phyloP scores from a whole-genome alignment of 31 red algal species.

The Asparagopsis taxiformis region DNA sequence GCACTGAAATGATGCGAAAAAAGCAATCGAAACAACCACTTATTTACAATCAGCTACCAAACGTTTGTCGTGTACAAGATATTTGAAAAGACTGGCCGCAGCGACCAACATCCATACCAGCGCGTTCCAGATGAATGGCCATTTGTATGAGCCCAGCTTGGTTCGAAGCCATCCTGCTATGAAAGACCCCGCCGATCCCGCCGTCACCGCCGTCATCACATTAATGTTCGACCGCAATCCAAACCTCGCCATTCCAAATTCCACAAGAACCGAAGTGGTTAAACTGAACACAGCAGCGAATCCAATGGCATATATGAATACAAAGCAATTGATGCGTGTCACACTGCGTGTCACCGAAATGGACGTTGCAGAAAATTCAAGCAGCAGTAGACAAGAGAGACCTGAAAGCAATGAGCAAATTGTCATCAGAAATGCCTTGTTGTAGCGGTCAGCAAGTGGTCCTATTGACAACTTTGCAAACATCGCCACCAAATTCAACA shows the following conservation, averaged over 20 bases:
- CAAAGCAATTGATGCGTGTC: conserved; percentile 19
- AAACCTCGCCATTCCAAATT: conserved; percentile 60
- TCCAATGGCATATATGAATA: conserved; percentile 33
- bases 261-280: conserved; percentile 47
- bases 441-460: conserved; percentile 54
- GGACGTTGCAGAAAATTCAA: conserved; percentile 25
- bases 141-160: conserved; percentile 40
- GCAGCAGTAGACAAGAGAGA: conserved; percentile 20
- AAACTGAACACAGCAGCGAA: conserved; percentile 69
- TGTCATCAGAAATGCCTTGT: conserved; percentile 44
- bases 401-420: conserved; percentile 18
- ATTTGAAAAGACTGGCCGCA: conserved; percentile 32
- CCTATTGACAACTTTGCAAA: conserved; percentile 50
- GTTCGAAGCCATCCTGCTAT: conserved; percentile 31
- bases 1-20: no score
- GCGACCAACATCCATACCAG: conserved; percentile 30
- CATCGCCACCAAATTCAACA: conserved; percentile 52
- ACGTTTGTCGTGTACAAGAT: conserved; percentile 25
- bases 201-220: conserved; percentile 44
- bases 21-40: no score
- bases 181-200: conserved; percentile 63
- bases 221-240: conserved; percentile 66
- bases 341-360: conserved; percentile 26
- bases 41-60: no score
- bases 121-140: conserved; percentile 51